Evolutionary conservation across 805 yeast genomes (phyloP).

Genomic region (Teunomyces cretensis): DNA sequence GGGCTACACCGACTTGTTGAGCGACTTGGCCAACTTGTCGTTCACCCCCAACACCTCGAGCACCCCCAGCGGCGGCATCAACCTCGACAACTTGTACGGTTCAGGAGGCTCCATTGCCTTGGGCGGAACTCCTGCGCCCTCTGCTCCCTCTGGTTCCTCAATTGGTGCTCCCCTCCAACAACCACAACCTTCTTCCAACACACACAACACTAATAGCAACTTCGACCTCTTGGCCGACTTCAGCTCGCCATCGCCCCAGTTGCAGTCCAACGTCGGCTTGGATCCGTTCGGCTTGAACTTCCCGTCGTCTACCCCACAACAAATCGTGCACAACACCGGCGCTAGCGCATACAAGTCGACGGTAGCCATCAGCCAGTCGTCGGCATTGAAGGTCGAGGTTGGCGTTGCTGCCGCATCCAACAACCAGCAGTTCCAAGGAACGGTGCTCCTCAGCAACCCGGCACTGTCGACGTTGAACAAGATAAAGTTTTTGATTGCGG

Average conservation of each 20-base stretch:
- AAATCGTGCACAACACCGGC: constrained; percentile 15
- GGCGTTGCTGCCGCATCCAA: constrained; percentile 36
- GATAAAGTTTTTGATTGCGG: constrained; percentile 65
- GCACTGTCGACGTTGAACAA: constrained; percentile 45
- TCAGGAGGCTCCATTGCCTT: constrained; percentile 52
- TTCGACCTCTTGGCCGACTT: constrained; percentile 37
- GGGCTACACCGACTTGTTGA: constrained; percentile 66
- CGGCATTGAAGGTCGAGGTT: constrained; percentile 50
- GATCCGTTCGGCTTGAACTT: constrained; percentile 43
- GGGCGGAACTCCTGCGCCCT: constrained; percentile 19
- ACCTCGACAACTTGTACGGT: constrained; percentile 43
- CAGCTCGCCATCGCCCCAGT: constrained; percentile 42
- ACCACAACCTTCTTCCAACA: constrained; percentile 19
- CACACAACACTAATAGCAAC: constrained; percentile 7
- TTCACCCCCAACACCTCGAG: constrained; percentile 37
- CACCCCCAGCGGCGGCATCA: constrained; percentile 15
- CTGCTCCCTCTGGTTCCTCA: constrained; percentile 4
- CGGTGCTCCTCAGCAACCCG: constrained; percentile 52
- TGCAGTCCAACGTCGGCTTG: constrained; percentile 31
- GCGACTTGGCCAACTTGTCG: constrained; percentile 66
- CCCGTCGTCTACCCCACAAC: constrained; percentile 39
- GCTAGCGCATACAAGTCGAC: constrained; percentile 13
- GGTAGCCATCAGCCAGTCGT: constrained; percentile 42
- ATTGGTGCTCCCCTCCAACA: constrained; percentile 10
- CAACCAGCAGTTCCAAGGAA: constrained; percentile 39